These are phyloP conservation scores for Gnaphalium uliginosum DNA, from an alignment of 129 eudicot genomes.

Conservation along the genomic window DNA sequence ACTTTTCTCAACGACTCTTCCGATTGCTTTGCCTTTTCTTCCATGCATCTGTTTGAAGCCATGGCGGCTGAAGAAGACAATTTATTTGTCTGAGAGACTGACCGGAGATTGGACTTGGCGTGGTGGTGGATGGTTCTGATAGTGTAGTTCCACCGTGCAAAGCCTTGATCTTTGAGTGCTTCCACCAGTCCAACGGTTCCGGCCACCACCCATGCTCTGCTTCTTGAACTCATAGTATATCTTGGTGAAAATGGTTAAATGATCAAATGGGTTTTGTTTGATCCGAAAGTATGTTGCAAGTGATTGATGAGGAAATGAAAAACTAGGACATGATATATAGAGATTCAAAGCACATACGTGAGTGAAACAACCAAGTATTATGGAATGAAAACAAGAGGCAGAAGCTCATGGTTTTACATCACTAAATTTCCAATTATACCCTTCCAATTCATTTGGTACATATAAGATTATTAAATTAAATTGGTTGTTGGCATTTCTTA, in stretches of 20 bases:
- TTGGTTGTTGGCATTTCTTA: too few relatives aligned
- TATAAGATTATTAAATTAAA: too few relatives aligned
- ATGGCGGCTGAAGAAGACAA: constrained; percentile 18
- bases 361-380: not conserved
- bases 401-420: too few relatives aligned
- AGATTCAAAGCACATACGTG: not conserved
- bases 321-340: not conserved
- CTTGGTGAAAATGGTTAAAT: not conserved
- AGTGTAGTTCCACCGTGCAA: constrained; percentile 62
- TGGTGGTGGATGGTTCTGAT: constrained; percentile 37
- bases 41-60: constrained; percentile 8
- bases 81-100: constrained; percentile 23
- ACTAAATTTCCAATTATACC: too few relatives aligned
- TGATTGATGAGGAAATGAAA: not conserved
- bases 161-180: constrained; percentile 64
- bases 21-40: not conserved
- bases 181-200: constrained; percentile 50
- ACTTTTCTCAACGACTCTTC: constrained; percentile 39
- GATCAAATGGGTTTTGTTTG: not conserved
- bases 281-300: not conserved
- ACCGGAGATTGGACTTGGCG: constrained; percentile 31
- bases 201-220: constrained; percentile 51
- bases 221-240: constrained; percentile 38
- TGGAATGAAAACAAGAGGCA: too few relatives aligned
- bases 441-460: too few relatives aligned